A percentile compares a stretch with the other conserved stretches of the same genome.
phyloP scores from a whole-genome alignment of 257 asterid species.

The Ballota nigra region DNA sequence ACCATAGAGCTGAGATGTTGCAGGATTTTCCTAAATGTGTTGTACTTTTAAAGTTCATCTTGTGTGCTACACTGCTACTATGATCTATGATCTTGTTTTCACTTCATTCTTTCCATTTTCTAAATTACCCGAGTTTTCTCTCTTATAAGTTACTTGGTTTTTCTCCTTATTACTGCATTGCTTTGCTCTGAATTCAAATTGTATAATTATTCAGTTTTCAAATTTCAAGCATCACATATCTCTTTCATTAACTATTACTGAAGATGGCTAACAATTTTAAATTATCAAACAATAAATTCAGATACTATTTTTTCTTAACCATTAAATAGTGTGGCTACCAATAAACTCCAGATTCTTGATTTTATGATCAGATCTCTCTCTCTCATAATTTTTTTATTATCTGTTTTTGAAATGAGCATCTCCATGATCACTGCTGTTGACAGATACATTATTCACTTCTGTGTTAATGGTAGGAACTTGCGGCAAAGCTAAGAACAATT shows the following conservation, averaged over 20 bases:
- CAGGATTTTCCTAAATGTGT: background rate
- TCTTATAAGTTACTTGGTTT: background rate
- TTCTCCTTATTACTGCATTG: background rate
- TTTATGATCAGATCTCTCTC: background rate
- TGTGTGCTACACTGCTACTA: too few species aligned
- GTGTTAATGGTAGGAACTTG: constrained; percentile 51
- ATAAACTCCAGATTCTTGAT: background rate
- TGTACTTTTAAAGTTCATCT: background rate
- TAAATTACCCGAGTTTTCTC: background rate
- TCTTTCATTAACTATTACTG: background rate
- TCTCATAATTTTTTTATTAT: too few species aligned
- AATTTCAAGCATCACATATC: background rate
- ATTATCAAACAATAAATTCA: background rate
- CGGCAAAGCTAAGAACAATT: constrained; percentile 50
- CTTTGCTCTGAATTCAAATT: background rate
- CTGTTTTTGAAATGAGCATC: background rate
- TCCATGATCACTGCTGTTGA: background rate
- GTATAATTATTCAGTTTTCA: background rate
- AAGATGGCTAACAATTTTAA: background rate
- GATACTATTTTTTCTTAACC: background rate
- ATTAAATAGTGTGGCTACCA: background rate
- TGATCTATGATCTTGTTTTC: background rate
- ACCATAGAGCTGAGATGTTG: background rate
- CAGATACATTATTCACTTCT: background rate
- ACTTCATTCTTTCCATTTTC: background rate